phyloP scores from a whole-genome alignment of 2,329 filamentous ascomycete species.

The Pseudogymnoascus sp. region DNA sequence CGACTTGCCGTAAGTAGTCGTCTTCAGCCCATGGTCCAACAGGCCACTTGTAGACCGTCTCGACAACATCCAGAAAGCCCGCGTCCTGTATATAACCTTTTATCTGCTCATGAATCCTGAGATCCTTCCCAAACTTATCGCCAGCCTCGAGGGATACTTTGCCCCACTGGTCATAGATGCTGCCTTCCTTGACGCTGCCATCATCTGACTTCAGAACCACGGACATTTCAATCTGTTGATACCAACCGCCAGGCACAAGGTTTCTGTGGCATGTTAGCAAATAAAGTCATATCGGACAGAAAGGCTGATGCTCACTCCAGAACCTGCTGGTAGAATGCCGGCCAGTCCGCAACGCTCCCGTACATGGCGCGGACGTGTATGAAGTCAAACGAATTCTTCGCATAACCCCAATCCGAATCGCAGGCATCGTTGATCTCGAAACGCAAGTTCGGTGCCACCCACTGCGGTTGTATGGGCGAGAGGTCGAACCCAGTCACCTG shows the following conservation, averaged over 20 bases:
- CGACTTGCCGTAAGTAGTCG: slow-evolving; percentile 23
- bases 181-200: slow-evolving; percentile 33
- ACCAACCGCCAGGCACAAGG: slow-evolving; percentile 31
- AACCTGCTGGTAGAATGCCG: slow-evolving; percentile 42
- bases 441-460: slow-evolving; percentile 51
- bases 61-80: slow-evolving; percentile 27
- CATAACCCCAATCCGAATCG: slow-evolving; percentile 32
- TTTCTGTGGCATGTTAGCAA: slow-evolving; percentile 26
- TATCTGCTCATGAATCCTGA: slow-evolving; percentile 24
- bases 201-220: slow-evolving; percentile 36
- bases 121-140: slow-evolving; percentile 30
- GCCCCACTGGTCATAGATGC: slow-evolving; percentile 34
- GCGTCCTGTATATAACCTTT: slow-evolving; percentile 18
- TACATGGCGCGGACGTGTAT: slow-evolving; percentile 51
- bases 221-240: slow-evolving; percentile 26
- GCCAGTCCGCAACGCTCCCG: slow-evolving; percentile 50
- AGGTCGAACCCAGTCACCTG: slow-evolving; percentile 28
- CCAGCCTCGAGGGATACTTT: slow-evolving; percentile 34
- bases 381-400: slow-evolving; percentile 45
- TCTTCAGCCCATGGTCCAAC: slow-evolving; percentile 29
- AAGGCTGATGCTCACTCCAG: slow-evolving; percentile 33
- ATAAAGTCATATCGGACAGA: slow-evolving; percentile 12
- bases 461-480: slow-evolving; percentile 31
- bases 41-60: slow-evolving; percentile 24
- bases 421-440: slow-evolving; percentile 58